Conservation (phyloP, 768 basidiomycete species). For the Atractiella rhizophila region DNA sequence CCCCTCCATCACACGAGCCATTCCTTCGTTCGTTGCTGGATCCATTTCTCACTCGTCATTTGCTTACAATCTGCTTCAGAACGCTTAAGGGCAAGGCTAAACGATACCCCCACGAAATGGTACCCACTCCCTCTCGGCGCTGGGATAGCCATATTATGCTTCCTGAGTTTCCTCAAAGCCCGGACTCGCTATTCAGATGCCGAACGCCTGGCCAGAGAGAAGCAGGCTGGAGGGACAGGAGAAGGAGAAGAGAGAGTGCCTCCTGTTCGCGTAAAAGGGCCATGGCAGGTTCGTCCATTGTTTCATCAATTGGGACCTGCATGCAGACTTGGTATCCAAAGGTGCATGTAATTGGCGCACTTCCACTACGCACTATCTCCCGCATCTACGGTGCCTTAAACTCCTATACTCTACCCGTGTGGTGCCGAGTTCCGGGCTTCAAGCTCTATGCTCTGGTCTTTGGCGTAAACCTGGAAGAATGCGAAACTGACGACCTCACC, state of each 20-base stretch:
- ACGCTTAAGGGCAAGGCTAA: conserved; percentile 23
- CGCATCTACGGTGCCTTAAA: conserved; percentile 92
- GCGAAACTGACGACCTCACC: conserved; percentile 50
- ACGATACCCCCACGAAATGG: conserved; percentile 4
- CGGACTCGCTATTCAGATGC: neutral
- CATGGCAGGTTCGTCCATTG: conserved; percentile 49
- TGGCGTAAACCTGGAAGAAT: conserved; percentile 79
- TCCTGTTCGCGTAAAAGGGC: conserved; percentile 38
- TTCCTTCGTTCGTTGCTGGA: too few relatives aligned
- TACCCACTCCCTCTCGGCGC: conserved; percentile 7
- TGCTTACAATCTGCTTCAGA: too few relatives aligned
- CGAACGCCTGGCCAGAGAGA: neutral
- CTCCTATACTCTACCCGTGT: conserved; percentile 71
- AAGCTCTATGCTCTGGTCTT: conserved; percentile 64
- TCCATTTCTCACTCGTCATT: too few relatives aligned
- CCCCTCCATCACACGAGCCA: too few relatives aligned
- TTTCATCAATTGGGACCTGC: neutral
- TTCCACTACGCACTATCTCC: conserved; percentile 79
- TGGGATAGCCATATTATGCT: conserved; percentile 16
- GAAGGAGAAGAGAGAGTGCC: conserved; percentile 4
- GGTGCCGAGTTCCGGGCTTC: conserved; percentile 79
- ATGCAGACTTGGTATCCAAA: conserved; percentile 3
- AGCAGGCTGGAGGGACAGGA: conserved; percentile 1
- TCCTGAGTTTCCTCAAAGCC: conserved; percentile 14
- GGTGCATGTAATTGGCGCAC: conserved; percentile 90